Base-by-base conservation (phyloP, 1,139 yeast genomes). In the Kazachstania sp. region DNA sequence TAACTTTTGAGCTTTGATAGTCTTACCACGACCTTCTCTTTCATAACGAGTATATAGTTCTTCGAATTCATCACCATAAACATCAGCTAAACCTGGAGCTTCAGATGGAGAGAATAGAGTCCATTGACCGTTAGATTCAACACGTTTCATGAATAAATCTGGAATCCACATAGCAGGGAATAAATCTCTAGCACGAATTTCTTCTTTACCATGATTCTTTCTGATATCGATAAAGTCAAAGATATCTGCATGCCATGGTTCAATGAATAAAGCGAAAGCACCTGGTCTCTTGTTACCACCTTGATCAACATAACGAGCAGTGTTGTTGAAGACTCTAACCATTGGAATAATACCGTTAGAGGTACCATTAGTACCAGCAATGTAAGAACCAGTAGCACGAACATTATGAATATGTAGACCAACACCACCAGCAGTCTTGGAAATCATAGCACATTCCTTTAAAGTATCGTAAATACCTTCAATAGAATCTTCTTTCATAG, bases 221-320 rank as follows among this genome's bases (percentile, higher is more conserved):
- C 94, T 78, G 53, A 86, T 75, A 56, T 86, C 92, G 49, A 86
- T 71, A 62, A 86, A 83, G 45, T 85, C 95, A 60, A 84, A 81
- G 43, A 86, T 75, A 64, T 86, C 95, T 26, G 84, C 78, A 64
- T 86, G 95, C 95, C 95, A 86, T 52, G 95, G 95, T 70, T 86
- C 95, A 49, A 86, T 71, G 66, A 86, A 86, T 46, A 86, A 71
- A 40, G 95, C 95, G 67, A 86, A 83, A 5, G 95, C 95, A 59
- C 95, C 95, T 4, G 95, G 95, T 62, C 95, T 77, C 68, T 86
- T 86, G 71, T 86, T 86, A 54, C 95, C 95, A 61, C 95, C 95
- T 70, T 86, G 95, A 63, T 86, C 95, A 34, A 86, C 95, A 62
- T 86, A 86, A 60, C 95, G 76, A 18, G 95, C 95, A 38, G 95